Percentiles rank a stretch among this genome's conserved stretches.
phyloP scores from a whole-genome alignment of 108 stramenopile species.

The Asterionellopsis glacialis region DNA sequence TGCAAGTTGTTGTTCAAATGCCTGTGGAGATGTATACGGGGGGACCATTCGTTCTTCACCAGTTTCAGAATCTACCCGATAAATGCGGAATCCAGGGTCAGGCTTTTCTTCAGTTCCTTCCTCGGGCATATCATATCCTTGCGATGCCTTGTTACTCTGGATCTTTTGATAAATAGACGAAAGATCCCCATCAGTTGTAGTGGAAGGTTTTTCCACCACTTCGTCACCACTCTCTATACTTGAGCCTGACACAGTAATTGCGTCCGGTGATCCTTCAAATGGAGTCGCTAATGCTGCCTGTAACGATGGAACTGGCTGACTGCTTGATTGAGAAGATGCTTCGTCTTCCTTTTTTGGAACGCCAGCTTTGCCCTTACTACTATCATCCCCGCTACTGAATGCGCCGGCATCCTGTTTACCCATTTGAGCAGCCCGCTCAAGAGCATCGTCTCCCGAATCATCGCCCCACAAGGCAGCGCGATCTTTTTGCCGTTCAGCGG shows the following conservation, averaged over 20 bases:
- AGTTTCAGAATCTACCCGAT: constrained; percentile 49
- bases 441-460: constrained; percentile 25
- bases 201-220: neutral
- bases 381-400: constrained; percentile 29
- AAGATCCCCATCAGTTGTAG: constrained; percentile 15
- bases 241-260: constrained; percentile 29
- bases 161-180: constrained; percentile 48
- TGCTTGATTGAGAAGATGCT: constrained; percentile 2
- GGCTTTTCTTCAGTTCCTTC: constrained; percentile 18
- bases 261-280: constrained; percentile 35
- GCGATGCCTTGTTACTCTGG: constrained; percentile 46
- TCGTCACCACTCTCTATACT: constrained; percentile 5
- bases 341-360: constrained; percentile 2
- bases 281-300: constrained; percentile 6
- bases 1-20: constrained; percentile 34
- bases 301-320: constrained; percentile 6
- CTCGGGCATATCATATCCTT: constrained; percentile 25
- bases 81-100: constrained; percentile 73
- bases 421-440: constrained; percentile 63
- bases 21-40: constrained; percentile 67
- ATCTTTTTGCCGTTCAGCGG: constrained; percentile 59
- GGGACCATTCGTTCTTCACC: constrained; percentile 59
- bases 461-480: constrained; percentile 41
- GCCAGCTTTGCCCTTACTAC: neutral
- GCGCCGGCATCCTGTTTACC: constrained; percentile 57